Evolutionary conservation across 768 basidiomycete species (phyloP).

Genomic region (Hebeloma cylindrosporum): DNA sequence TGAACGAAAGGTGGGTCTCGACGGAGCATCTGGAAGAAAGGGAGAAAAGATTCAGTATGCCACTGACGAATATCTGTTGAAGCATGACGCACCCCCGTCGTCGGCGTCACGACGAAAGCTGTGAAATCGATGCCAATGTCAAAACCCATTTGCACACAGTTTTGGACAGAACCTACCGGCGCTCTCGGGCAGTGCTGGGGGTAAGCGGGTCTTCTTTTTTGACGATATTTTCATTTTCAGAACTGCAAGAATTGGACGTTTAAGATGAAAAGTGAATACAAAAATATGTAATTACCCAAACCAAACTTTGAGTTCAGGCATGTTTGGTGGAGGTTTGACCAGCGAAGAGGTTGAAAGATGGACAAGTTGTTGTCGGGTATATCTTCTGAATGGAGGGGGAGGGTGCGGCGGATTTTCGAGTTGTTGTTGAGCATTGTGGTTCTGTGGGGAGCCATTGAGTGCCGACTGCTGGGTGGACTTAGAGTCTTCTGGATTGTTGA

Average conservation of each 20-base stretch:
- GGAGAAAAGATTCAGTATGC: slow-evolving; percentile 8
- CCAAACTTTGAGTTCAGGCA: slow-evolving; percentile 86
- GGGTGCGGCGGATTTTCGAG: slow-evolving; percentile 31
- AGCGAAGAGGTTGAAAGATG: slow-evolving; percentile 72
- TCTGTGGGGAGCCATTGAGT: slow-evolving; percentile 21
- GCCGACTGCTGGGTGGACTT: slow-evolving; percentile 18
- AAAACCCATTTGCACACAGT: neutral
- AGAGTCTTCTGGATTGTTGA: slow-evolving; percentile 5
- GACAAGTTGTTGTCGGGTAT: slow-evolving; percentile 70
- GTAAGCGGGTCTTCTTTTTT: slow-evolving; percentile 69
- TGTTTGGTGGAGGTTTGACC: slow-evolving; percentile 65
- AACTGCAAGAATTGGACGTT: slow-evolving; percentile 30
- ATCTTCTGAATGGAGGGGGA: slow-evolving; percentile 56
- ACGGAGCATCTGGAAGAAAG: slow-evolving; percentile 43
- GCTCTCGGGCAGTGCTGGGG: slow-evolving; percentile 57
- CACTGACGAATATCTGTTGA: neutral
- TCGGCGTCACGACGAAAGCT: slow-evolving; percentile 80
- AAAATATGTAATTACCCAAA: slow-evolving; percentile 65
- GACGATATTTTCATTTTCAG: slow-evolving; percentile 63
- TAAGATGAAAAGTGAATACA: slow-evolving; percentile 21
- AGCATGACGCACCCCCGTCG: slow-evolving; percentile 55
- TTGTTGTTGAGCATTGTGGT: slow-evolving; percentile 12
- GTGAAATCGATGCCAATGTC: slow-evolving; percentile 17
- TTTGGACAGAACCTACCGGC: slow-evolving; percentile 48
- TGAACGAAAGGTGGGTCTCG: slow-evolving; percentile 70